Evolutionary conservation across 768 basidiomycete species (phyloP).

Genomic region (Trametes elegans): DNA sequence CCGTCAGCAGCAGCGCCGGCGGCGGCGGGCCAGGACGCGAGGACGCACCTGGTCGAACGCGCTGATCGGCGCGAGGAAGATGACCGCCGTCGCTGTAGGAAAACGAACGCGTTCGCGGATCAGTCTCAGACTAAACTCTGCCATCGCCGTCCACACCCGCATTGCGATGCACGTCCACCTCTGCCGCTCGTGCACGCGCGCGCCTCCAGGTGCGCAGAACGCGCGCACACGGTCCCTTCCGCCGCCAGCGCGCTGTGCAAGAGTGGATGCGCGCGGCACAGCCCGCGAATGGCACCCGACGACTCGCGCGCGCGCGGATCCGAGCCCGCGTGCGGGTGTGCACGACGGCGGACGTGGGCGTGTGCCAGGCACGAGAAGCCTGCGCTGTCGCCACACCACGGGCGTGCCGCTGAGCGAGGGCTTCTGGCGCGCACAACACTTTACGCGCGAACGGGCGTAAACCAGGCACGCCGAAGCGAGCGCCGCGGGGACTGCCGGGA

Average conservation of each 20-base stretch:
- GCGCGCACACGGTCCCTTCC: too few species aligned
- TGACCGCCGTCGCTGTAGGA: constrained; percentile 69
- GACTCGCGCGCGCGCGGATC: too few species aligned
- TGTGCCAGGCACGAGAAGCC: not conserved
- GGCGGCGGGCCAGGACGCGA: not conserved
- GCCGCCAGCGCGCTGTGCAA: too few species aligned
- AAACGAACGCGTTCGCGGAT: not conserved
- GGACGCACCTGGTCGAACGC: constrained; percentile 77
- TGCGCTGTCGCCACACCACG: not conserved
- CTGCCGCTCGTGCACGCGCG: too few species aligned
- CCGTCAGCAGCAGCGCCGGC: not conserved
- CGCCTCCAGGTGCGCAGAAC: too few species aligned
- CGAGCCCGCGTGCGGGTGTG: not conserved
- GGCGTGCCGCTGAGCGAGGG: not conserved
- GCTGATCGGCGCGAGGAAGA: constrained; percentile 83
- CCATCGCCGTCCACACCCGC: not conserved
- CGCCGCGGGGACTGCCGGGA: too few species aligned
- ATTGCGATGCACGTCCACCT: too few species aligned
- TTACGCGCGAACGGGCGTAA: too few species aligned
- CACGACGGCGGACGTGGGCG: not conserved
- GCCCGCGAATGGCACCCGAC: too few species aligned
- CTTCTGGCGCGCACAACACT: too few species aligned
- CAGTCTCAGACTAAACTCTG: not conserved
- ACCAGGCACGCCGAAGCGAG: too few species aligned
- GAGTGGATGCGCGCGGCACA: too few species aligned